Conservation (phyloP, 2,329 filamentous ascomycete species). For the Xylaria sp. region DNA sequence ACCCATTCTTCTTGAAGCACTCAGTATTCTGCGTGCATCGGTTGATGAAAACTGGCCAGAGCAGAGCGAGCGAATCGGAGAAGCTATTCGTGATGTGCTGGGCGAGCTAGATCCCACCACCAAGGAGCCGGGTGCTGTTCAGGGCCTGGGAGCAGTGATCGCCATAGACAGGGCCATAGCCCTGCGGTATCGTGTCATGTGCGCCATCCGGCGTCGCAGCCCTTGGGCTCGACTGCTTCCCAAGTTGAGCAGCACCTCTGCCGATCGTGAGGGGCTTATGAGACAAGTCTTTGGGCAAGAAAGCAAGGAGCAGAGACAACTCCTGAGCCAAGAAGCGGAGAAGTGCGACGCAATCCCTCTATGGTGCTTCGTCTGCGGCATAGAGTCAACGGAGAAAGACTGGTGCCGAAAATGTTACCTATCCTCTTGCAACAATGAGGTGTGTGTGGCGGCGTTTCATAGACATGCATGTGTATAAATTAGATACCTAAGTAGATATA, state of each 20-base stretch:
- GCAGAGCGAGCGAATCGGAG: conserved; percentile 35
- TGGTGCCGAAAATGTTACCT: conserved; percentile 38
- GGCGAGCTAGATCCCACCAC: conserved; percentile 34
- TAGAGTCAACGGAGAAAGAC: conserved; percentile 36
- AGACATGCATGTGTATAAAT: conserved; percentile 37
- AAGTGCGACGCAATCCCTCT: conserved; percentile 30
- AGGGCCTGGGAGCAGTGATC: conserved; percentile 34
- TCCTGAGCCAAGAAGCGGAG: conserved; percentile 30
- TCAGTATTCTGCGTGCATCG: conserved; percentile 37
- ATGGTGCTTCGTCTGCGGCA: conserved; percentile 39
- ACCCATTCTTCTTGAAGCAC: conserved; percentile 36
- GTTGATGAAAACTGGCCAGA: conserved; percentile 33
- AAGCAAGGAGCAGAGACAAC: conserved; percentile 33
- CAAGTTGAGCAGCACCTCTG: conserved; percentile 31
- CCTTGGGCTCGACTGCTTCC: conserved; percentile 36
- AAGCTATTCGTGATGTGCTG: conserved; percentile 34
- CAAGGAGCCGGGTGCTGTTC: conserved; percentile 31
- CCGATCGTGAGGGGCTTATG: conserved; percentile 34
- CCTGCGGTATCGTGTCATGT: conserved; percentile 34
- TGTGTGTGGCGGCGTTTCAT: conserved; percentile 34
- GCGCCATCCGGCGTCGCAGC: conserved; percentile 36
- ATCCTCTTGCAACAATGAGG: conserved; percentile 37
- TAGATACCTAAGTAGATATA: not conserved
- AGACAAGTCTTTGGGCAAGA: conserved; percentile 36
- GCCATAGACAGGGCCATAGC: conserved; percentile 34